phyloP scores from a whole-genome alignment of 2,329 filamentous ascomycete genomes.

The Gaeumannomyces sp. region DNA sequence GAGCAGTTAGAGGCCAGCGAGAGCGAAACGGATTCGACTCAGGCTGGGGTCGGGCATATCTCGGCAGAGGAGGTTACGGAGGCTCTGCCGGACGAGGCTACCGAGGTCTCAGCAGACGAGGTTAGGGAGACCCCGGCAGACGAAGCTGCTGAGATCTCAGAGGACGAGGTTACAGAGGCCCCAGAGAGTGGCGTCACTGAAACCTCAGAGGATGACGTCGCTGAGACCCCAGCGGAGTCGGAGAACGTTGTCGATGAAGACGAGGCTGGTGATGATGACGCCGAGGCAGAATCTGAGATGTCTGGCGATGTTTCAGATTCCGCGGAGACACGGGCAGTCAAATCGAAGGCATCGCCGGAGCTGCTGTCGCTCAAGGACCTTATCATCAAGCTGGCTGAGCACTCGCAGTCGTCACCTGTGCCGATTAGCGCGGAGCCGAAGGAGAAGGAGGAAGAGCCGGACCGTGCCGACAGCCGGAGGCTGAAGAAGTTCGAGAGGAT shows the following conservation, averaged over 20 bases:
- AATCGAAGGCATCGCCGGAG: conserved; percentile 3
- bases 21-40: conserved; percentile 12
- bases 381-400: conserved; percentile 44
- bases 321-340: background rate
- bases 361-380: conserved; percentile 37
- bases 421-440: background rate
- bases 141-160: background rate
- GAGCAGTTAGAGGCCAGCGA: conserved; percentile 11
- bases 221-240: background rate
- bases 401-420: conserved; percentile 30
- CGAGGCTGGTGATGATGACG: background rate
- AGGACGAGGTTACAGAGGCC: background rate
- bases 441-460: background rate
- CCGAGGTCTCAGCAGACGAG: too few species aligned
- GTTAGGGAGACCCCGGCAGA: background rate
- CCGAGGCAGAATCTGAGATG: background rate
- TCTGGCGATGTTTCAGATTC: background rate
- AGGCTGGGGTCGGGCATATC: conserved; percentile 18
- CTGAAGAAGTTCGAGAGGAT: conserved; percentile 46
- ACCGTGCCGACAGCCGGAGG: conserved; percentile 15
- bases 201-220: background rate
- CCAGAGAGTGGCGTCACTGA: background rate
- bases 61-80: background rate
- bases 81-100: too few species aligned
- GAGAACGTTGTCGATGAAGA: background rate